Evolutionary conservation across 306 rosid species (phyloP).

Genomic region (Medicago truncatula): DNA sequence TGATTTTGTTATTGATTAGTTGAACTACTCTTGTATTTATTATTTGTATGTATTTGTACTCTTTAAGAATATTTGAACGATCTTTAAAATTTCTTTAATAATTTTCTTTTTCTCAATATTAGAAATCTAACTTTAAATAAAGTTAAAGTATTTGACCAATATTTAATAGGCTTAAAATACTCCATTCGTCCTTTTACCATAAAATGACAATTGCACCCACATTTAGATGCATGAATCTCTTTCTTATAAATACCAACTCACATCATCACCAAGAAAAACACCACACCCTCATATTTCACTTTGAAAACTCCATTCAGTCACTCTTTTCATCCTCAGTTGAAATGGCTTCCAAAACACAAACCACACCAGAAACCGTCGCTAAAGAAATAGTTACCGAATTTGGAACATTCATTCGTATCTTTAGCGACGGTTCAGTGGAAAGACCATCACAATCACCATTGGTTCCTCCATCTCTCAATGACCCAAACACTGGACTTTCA

Average conservation of each 20-base stretch:
- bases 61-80: no score
- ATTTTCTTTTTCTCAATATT: no score
- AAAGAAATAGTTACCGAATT: background rate
- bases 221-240: background rate
- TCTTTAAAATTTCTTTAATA: no score
- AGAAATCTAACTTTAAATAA: no score
- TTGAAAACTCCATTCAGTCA: background rate
- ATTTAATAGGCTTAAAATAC: no score
- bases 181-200: background rate
- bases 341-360: slow-evolving; percentile 14
- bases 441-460: slow-evolving; percentile 32
- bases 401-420: background rate
- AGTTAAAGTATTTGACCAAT: no score
- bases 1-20: no score
- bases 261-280: background rate
- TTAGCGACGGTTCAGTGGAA: slow-evolving; percentile 2
- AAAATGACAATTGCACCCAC: background rate
- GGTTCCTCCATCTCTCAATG: slow-evolving; percentile 41
- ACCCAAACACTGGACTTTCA: slow-evolving; percentile 49
- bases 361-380: background rate
- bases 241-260: background rate
- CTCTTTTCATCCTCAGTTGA: background rate
- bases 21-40: no score
- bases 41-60: no score
- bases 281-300: background rate